Evolutionary conservation across 257 asterid genomes (phyloP).

Genomic region (Lantana camara): DNA sequence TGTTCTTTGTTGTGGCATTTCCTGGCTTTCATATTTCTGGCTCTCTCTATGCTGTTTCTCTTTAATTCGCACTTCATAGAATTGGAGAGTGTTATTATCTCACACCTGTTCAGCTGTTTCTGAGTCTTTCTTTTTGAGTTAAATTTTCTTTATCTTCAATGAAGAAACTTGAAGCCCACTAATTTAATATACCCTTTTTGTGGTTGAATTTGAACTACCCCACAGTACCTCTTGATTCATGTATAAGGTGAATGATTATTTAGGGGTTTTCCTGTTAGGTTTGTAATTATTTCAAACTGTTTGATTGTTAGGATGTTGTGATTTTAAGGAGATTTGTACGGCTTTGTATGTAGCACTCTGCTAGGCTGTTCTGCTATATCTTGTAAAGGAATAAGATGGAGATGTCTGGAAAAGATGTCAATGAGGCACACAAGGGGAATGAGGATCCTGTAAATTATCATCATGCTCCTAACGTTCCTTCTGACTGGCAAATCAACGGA

Average conservation of each 20-base stretch:
- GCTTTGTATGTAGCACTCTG: conserved; percentile 16
- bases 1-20: conserved; percentile 32
- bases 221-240: no score
- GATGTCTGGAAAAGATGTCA: conserved; percentile 50
- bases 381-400: conserved; percentile 38
- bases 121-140: conserved; percentile 12
- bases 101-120: conserved; percentile 33
- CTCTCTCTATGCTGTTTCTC: conserved; percentile 35
- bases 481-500: conserved; percentile 70
- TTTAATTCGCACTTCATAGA: conserved; percentile 25
- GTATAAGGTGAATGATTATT: not conserved
- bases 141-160: not conserved
- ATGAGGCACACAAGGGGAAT: conserved; percentile 49
- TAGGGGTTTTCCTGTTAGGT: not conserved
- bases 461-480: conserved; percentile 45
- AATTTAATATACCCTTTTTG: not conserved
- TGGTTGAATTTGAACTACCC: not conserved
- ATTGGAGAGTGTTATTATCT: conserved; percentile 21
- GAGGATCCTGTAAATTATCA: conserved; percentile 47
- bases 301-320: conserved; percentile 31
- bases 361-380: conserved; percentile 2
- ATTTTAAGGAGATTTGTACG: conserved; percentile 24
- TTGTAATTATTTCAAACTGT: conserved; percentile 18
- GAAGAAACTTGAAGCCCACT: not conserved
- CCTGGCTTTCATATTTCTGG: conserved; percentile 40